A percentile compares a stretch with the other conserved stretches of the same genome.
Evolutionary conservation across 2,329 filamentous ascomycete genomes (phyloP).

Genomic region (Fusarium pilosicola): DNA sequence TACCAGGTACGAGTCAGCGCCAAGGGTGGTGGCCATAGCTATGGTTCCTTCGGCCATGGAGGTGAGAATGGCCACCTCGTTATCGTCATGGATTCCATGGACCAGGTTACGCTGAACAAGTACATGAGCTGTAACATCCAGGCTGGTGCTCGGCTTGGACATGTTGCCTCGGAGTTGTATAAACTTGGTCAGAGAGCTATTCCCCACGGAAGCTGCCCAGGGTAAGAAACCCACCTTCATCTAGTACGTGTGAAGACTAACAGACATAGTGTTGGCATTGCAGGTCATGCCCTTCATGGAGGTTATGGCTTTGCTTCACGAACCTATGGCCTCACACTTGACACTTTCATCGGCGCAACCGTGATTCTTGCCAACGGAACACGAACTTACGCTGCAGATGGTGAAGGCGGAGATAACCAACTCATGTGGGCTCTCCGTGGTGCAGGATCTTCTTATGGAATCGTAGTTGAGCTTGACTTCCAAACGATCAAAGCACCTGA

Average conservation of each 20-base stretch:
- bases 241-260: background rate
- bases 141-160: constrained; percentile 61
- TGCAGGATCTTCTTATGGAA: constrained; percentile 47
- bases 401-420: constrained; percentile 33
- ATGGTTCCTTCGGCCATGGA: constrained; percentile 59
- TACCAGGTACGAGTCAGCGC: constrained; percentile 59
- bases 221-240: constrained; percentile 45
- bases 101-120: constrained; percentile 43
- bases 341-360: constrained; percentile 44
- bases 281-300: constrained; percentile 45
- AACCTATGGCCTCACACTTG: constrained; percentile 43
- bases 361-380: constrained; percentile 46
- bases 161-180: constrained; percentile 54
- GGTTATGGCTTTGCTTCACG: constrained; percentile 47
- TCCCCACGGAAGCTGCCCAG: constrained; percentile 63
- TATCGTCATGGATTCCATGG: constrained; percentile 53
- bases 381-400: constrained; percentile 34
- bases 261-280: constrained; percentile 40
- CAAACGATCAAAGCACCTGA: constrained; percentile 40
- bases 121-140: constrained; percentile 42
- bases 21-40: constrained; percentile 63
- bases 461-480: constrained; percentile 46
- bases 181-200: constrained; percentile 54
- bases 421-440: constrained; percentile 47
- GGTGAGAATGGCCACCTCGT: constrained; percentile 55